A percentile compares a stretch with the other conserved stretches of the same genome.
phyloP scores from a whole-genome alignment of 1,284 basidiomycete species.

The Papiliotrema laurentii region DNA sequence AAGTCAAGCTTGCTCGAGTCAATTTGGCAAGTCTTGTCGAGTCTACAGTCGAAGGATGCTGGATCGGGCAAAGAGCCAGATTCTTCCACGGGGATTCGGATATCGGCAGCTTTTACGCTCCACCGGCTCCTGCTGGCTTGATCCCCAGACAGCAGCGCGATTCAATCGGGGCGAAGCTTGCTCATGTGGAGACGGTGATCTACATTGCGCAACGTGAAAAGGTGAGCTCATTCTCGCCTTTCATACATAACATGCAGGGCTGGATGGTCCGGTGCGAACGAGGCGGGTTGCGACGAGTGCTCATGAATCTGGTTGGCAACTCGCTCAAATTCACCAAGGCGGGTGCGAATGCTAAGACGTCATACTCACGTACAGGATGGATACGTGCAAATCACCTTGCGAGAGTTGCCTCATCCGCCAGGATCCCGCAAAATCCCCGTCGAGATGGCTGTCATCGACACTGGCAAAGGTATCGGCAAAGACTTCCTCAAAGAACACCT shows the following conservation, averaged over 20 bases:
- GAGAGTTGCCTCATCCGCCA: conserved; percentile 62
- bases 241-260: conserved; percentile 53
- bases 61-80: conserved; percentile 85
- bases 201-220: conserved; percentile 71
- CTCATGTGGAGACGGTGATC: conserved; percentile 66
- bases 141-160: conserved; percentile 54
- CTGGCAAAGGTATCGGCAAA: conserved; percentile 87
- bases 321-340: conserved; percentile 87
- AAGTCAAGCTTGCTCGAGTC: conserved; percentile 65
- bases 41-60: conserved; percentile 90
- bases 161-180: conserved; percentile 32
- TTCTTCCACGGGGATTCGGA: conserved; percentile 63
- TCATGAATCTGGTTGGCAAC: conserved; percentile 96
- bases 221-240: conserved; percentile 52
- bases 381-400: conserved; percentile 78
- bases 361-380: conserved; percentile 57
- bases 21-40: conserved; percentile 88
- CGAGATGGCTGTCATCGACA: conserved; percentile 82
- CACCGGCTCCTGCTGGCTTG: conserved; percentile 42
- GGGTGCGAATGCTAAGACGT: conserved; percentile 21
- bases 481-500: conserved; percentile 89
- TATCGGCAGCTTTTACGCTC: conserved; percentile 89
- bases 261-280: conserved; percentile 88
- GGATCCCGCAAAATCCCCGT: conserved; percentile 63
- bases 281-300: conserved; percentile 80